Evolutionary conservation across 139 green algal species (phyloP).

Genomic region (Micromonas pusilla): DNA sequence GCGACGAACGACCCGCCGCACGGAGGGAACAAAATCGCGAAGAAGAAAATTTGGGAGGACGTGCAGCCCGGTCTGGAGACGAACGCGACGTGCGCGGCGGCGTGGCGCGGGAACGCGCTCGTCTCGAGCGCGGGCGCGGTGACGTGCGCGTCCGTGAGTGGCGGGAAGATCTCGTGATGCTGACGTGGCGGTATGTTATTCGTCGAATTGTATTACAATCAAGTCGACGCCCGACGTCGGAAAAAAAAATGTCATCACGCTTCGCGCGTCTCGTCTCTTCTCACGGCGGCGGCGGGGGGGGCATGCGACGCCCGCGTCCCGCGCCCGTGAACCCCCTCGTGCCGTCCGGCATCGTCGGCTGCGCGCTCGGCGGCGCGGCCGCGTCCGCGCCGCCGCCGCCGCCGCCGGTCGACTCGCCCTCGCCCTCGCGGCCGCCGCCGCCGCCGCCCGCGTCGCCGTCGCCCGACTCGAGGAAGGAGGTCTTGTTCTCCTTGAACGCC

Average conservation of each 20-base stretch:
- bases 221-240: neutral
- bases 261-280: neutral
- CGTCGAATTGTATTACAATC: neutral
- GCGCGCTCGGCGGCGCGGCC: neutral
- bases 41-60: slow-evolving; percentile 52
- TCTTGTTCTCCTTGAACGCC: slow-evolving; percentile 12
- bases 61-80: slow-evolving; percentile 41
- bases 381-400: neutral
- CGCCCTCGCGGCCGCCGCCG: neutral
- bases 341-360: slow-evolving; percentile 20
- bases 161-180: neutral
- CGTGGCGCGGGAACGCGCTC: neutral
- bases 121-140: neutral
- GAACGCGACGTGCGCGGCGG: slow-evolving; percentile 31
- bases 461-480: neutral
- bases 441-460: neutral
- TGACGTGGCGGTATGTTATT: too few species aligned
- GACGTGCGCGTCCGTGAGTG: neutral
- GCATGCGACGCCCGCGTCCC: neutral
- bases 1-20: slow-evolving; percentile 22
- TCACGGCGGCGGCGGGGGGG: neutral
- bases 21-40: slow-evolving; percentile 40
- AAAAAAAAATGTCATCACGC: neutral
- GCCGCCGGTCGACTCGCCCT: neutral
- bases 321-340: slow-evolving; percentile 2